phyloP scores from a whole-genome alignment of 306 rosid species.

The Cucumis melo region DNA sequence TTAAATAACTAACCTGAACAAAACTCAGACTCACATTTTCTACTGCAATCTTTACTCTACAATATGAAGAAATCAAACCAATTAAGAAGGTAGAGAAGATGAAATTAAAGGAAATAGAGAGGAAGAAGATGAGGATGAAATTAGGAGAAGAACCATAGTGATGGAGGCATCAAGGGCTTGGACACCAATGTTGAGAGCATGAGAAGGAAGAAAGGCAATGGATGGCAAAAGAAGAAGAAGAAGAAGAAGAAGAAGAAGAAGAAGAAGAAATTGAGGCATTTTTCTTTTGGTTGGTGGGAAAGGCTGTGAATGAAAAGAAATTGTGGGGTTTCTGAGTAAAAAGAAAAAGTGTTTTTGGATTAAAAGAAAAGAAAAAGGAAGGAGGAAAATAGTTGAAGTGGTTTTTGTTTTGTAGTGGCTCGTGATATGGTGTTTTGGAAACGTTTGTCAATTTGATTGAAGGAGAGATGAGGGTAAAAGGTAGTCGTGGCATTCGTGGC shows the following conservation, averaged over 20 bases:
- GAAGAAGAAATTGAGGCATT: slow-evolving; percentile 10
- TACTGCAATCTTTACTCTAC: slow-evolving; percentile 80
- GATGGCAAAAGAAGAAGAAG: slow-evolving; percentile 7
- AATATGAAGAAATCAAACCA: neutral
- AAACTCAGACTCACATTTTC: slow-evolving; percentile 77
- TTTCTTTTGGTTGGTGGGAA: neutral
- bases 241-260: slow-evolving; percentile 2
- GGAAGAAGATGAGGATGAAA: neutral
- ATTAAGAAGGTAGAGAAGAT: neutral
- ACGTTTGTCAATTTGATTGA: slow-evolving; percentile 4
- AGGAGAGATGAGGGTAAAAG: neutral
- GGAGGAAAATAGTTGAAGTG: neutral
- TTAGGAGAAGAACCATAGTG: slow-evolving; percentile 22
- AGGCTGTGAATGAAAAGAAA: neutral
- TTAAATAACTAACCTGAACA: slow-evolving; percentile 56
- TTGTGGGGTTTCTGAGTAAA: neutral
- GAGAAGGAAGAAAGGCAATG: slow-evolving; percentile 12
- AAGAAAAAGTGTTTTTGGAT: no score
- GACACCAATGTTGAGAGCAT: slow-evolving; percentile 66
- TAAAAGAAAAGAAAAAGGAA: neutral
- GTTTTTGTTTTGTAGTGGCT: slow-evolving; percentile 18
- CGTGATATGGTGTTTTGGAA: slow-evolving; percentile 18
- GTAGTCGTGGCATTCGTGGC: neutral
- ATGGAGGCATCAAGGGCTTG: slow-evolving; percentile 45
- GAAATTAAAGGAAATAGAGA: neutral